Conservation (phyloP, 768 basidiomycete genomes). For the Leccinellum albellum region DNA sequence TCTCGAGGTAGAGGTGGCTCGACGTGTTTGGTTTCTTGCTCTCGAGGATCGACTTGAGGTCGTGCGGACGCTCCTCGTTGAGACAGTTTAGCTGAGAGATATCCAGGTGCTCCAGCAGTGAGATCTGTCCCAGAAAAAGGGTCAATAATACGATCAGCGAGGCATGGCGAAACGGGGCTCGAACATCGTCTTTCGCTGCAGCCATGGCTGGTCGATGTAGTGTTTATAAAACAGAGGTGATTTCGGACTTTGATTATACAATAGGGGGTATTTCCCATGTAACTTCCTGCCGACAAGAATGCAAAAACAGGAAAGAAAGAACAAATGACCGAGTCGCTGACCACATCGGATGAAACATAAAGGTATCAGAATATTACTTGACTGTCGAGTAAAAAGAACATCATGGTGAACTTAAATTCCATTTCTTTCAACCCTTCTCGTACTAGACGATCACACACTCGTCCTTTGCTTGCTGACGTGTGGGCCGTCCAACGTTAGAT, state of each 20-base stretch:
- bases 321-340: neutral
- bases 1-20: slow-evolving; percentile 47
- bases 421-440: slow-evolving; percentile 1
- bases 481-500: slow-evolving; percentile 76
- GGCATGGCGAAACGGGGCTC: slow-evolving; percentile 7
- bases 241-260: neutral
- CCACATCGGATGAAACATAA: slow-evolving; percentile 3
- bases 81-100: slow-evolving; percentile 60
- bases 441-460: slow-evolving; percentile 80
- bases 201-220: slow-evolving; percentile 17
- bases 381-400: neutral
- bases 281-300: no score
- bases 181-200: slow-evolving; percentile 29
- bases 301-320: neutral
- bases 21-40: slow-evolving; percentile 43
- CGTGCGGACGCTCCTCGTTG: slow-evolving; percentile 56
- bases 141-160: slow-evolving; percentile 3
- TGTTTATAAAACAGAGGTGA: neutral
- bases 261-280: slow-evolving; percentile 17
- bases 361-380: slow-evolving; percentile 13
- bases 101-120: slow-evolving; percentile 58
- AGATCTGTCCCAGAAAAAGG: slow-evolving; percentile 34
- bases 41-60: slow-evolving; percentile 49
- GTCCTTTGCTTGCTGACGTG: slow-evolving; percentile 88
- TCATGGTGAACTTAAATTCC: slow-evolving; percentile 7